Base-by-base conservation (phyloP, 139 green algal genomes). In the Coelastrella sp. region DNA sequence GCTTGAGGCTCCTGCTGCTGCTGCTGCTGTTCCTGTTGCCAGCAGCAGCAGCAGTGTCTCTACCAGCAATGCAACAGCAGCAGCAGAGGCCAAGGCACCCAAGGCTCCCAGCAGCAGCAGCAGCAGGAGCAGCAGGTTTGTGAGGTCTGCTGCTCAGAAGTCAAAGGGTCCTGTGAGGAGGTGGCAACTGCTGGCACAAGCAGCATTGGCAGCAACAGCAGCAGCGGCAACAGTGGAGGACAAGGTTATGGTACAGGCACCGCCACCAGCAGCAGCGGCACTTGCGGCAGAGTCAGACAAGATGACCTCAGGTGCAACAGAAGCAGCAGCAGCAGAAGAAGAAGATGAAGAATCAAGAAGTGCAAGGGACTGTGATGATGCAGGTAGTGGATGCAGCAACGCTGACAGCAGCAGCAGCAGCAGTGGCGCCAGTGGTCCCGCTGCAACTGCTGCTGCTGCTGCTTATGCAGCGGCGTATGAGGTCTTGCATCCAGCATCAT, bases 391-490 rank as follows among this genome's bases (percentile, higher is more conserved):
- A 78, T 22, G 4, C 8, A 12, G 1, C 70, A 57, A 7, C 74
- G 9, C n/a, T 22, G 7, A 19, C 24, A 81, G 74, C 74, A 60
- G 74, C 78, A 65, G 49, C 22, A 24, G 81, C 81, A 58, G 56
- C n/a, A 20, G 59, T 24, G 7, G 1, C 58, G 60, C 22, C 60
- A 57, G 22, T 60, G 58, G 35, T 0, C n/a, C 0, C 11, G 12
- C 27, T 25, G 10, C 35, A 24, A 80, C 15, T 35, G 10, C 57
- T 8, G 57, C 56, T 70, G 80, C 79, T n/a, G 79, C 79, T 57
- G 57, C 79, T 11, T 85, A 85, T 56, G 57, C 20, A 4, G 60
- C 79, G 15, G 79, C 58, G 19, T 85, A 85, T 24, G 57, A 85
- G 56, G 58, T 63, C 12, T 6, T 63, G 4, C 61, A 66, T 24